Evolutionary conservation across 176 grass and related monocot genomes (phyloP).

Genomic region (Zoysia japonica): DNA sequence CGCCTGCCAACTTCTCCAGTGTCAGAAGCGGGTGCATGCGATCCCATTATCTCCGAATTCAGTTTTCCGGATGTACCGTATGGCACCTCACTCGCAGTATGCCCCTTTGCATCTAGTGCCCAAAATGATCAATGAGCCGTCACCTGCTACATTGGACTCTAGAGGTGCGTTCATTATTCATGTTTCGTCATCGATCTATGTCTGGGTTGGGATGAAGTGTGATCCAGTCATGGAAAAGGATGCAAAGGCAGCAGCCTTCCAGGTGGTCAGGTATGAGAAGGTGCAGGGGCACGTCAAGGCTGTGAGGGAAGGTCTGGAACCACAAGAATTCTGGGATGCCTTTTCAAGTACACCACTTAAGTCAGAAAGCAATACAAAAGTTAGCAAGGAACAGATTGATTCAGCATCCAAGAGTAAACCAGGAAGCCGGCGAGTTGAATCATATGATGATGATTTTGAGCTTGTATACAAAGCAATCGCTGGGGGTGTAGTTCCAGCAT

Average conservation of each 20-base stretch:
- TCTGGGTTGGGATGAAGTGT: conserved; percentile 83
- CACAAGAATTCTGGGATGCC: conserved; percentile 81
- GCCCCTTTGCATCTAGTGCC: conserved; percentile 89
- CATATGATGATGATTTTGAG: conserved; percentile 87
- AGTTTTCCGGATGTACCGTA: conserved; percentile 81
- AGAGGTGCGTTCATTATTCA: conserved; percentile 94
- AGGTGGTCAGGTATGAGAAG: conserved; percentile 95
- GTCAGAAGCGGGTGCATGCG: conserved; percentile 93
- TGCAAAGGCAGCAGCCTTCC: conserved; percentile 75
- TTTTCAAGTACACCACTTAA: conserved; percentile 56
- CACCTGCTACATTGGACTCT: conserved; percentile 69
- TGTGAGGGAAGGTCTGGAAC: conserved; percentile 82
- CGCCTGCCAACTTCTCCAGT: conserved; percentile 93
- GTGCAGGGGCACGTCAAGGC: conserved; percentile 74
- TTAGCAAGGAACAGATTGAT: conserved; percentile 63
- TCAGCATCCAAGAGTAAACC: conserved; percentile 47
- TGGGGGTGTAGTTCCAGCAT: conserved; percentile 85
- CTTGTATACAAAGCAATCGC: conserved; percentile 78
- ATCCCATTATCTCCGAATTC: conserved; percentile 90
- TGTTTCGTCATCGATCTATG: conserved; percentile 83
- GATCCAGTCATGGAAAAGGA: conserved; percentile 91
- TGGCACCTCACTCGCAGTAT: conserved; percentile 90
- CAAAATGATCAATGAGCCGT: conserved; percentile 90
- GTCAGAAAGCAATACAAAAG: conserved; percentile 57
- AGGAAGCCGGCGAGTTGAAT: conserved; percentile 63